Percentiles rank a stretch among this genome's conserved stretches.
These are phyloP conservation scores for Fusarium lateritium DNA, from an alignment of 2,329 filamentous ascomycete genomes.

Conservation along the genomic window DNA sequence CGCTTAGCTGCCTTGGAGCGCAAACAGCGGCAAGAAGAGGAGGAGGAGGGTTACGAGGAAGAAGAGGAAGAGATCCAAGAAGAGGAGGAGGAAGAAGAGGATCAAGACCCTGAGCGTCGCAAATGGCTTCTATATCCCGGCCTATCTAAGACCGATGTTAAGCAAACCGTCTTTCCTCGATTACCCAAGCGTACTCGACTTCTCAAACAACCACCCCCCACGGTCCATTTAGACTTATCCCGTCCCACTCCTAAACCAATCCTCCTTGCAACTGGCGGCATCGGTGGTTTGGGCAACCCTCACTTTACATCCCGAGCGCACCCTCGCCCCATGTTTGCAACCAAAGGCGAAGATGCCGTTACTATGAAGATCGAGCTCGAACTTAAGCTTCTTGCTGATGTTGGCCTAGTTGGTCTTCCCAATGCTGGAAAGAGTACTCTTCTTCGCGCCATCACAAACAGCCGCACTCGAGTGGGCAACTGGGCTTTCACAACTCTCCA, in stretches of 20 bases:
- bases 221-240: slow-evolving; percentile 81
- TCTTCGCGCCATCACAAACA: slow-evolving; percentile 88
- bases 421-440: slow-evolving; percentile 98
- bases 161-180: slow-evolving; percentile 63
- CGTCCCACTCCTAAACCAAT: slow-evolving; percentile 86
- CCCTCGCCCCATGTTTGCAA: slow-evolving; percentile 87
- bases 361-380: slow-evolving; percentile 88
- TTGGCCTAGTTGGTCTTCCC: slow-evolving; percentile 93
- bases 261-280: slow-evolving; percentile 86
- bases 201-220: slow-evolving; percentile 78
- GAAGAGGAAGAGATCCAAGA: slow-evolving; percentile 39
- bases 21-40: slow-evolving; percentile 39
- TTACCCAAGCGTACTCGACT: slow-evolving; percentile 67
- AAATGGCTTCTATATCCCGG: slow-evolving; percentile 93
- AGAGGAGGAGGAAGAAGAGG: slow-evolving; percentile 58
- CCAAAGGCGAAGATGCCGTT: slow-evolving; percentile 85
- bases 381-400: slow-evolving; percentile 93
- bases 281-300: slow-evolving; percentile 93
- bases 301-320: slow-evolving; percentile 87
- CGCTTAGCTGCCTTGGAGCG: slow-evolving; percentile 55
- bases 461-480: slow-evolving; percentile 87
- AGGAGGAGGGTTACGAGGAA: slow-evolving; percentile 33
- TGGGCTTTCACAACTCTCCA: slow-evolving; percentile 98
- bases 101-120: slow-evolving; percentile 67
- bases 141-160: slow-evolving; percentile 78